phyloP scores from a whole-genome alignment of 306 rosid genomes.

The Arachis hypogaea region DNA sequence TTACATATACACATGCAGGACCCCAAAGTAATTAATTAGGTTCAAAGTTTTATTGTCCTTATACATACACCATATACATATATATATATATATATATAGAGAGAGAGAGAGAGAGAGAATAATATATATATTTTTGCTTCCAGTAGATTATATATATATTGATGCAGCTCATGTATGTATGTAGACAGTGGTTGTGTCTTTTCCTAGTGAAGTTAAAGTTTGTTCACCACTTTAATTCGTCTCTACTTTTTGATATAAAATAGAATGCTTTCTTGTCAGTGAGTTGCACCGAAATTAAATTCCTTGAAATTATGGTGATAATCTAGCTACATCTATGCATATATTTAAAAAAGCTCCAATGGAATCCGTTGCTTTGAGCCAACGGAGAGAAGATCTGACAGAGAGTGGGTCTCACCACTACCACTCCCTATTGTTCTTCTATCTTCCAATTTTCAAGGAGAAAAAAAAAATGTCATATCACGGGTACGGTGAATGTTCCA shows the following conservation, averaged over 20 bases:
- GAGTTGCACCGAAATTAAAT: constrained; percentile 28
- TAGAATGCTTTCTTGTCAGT: not conserved
- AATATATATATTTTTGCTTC: too few relatives aligned
- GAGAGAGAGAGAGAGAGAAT: too few relatives aligned
- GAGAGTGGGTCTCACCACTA: constrained; percentile 10
- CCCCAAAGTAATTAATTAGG: constrained; percentile 9
- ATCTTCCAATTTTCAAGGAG: not conserved
- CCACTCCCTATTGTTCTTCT: not conserved
- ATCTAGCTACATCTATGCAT: not conserved
- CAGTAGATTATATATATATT: too few relatives aligned
- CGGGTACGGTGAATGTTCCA: not conserved
- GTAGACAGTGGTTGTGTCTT: not conserved
- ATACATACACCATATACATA: too few relatives aligned
- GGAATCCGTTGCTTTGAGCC: not conserved
- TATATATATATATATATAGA: too few relatives aligned
- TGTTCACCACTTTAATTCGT: not conserved
- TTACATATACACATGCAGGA: not conserved
- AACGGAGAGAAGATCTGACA: not conserved
- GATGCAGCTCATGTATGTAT: not conserved
- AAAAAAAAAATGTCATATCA: not conserved
- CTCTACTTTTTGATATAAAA: not conserved
- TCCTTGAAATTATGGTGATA: not conserved
- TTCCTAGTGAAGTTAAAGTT: not conserved
- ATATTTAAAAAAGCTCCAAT: constrained; percentile 1
- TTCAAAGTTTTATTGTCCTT: not conserved